Conservation (phyloP, 352 stramenopile genomes). For the Phytophthora cryptogea region DNA sequence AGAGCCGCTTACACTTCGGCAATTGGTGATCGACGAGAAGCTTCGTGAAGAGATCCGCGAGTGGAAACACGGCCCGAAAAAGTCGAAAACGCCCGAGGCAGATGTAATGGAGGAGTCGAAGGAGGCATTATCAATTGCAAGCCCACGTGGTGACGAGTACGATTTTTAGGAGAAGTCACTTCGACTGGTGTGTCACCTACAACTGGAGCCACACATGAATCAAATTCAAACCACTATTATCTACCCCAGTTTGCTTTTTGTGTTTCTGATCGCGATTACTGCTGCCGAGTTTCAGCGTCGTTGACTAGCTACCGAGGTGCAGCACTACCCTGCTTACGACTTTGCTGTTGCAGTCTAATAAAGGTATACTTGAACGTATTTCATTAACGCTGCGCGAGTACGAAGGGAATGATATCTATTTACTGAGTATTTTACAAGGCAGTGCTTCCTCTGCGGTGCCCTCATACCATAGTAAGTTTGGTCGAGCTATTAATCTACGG, state of each 20-base stretch:
- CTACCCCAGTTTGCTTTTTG: too few relatives aligned
- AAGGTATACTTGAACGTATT: too few relatives aligned
- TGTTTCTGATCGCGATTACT: too few relatives aligned
- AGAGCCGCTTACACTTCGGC: conserved; percentile 57
- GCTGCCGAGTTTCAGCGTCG: too few relatives aligned
- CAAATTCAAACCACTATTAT: not conserved
- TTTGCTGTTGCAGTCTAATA: too few relatives aligned
- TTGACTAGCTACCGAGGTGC: too few relatives aligned
- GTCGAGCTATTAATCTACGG: conserved; percentile 18
- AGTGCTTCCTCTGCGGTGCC: not conserved
- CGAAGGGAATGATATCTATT: conserved; percentile 10
- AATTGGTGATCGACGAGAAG: conserved; percentile 58
- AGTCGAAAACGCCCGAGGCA: conserved; percentile 4
- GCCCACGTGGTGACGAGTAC: conserved; percentile 29
- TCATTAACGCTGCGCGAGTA: too few relatives aligned
- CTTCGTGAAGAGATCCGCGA: conserved; percentile 61
- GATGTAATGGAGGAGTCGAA: conserved; percentile 10
- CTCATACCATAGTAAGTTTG: conserved; percentile 28
- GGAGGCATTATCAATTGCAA: conserved; percentile 10
- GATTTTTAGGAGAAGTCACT: conserved; percentile 21
- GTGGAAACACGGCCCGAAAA: conserved; percentile 64
- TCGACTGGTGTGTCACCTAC: not conserved
- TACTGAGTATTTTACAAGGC: conserved; percentile 24
- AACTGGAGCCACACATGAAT: not conserved
- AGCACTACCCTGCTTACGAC: too few relatives aligned